These are phyloP conservation scores for Mentha longifolia DNA, from an alignment of 257 asterid species.

Conservation along the genomic window DNA sequence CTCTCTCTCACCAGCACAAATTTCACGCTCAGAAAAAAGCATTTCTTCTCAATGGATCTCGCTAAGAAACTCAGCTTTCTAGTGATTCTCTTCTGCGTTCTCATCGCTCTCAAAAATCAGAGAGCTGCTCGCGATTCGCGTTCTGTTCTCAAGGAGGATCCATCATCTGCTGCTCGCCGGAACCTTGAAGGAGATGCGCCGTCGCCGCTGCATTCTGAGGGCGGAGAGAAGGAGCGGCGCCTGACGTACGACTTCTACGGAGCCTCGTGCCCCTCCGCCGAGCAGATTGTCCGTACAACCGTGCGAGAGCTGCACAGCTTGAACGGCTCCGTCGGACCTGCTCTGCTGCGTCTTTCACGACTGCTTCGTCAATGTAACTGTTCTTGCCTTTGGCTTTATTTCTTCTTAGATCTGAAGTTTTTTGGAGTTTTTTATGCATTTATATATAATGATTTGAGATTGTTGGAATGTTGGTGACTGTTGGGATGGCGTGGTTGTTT, in stretches of 20 bases:
- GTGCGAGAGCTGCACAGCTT: conserved; percentile 42
- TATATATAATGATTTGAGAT: neutral
- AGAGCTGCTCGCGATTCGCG: conserved; percentile 42
- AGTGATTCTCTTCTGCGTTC: conserved; percentile 51
- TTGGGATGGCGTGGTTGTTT: neutral
- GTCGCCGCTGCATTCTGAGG: neutral
- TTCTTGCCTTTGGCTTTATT: neutral
- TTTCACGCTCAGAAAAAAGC: no score
- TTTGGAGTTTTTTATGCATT: neutral
- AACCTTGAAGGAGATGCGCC: conserved; percentile 26
- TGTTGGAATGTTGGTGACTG: neutral
- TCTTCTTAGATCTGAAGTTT: neutral
- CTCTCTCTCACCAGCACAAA: neutral
- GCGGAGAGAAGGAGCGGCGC: neutral
- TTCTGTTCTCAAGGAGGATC: neutral
- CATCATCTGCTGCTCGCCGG: conserved; percentile 14
- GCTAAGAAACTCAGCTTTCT: conserved; percentile 49
- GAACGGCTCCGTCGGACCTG: conserved; percentile 53
- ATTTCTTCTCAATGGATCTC: conserved; percentile 44
- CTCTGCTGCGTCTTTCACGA: conserved; percentile 71
- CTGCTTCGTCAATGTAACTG: conserved; percentile 43
- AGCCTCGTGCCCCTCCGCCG: conserved; percentile 63
- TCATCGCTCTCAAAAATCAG: conserved; percentile 55
- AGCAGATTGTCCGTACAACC: conserved; percentile 48
- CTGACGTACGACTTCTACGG: conserved; percentile 61